Conservation (phyloP, 805 yeast genomes). For the Candida cerambycidarum region DNA sequence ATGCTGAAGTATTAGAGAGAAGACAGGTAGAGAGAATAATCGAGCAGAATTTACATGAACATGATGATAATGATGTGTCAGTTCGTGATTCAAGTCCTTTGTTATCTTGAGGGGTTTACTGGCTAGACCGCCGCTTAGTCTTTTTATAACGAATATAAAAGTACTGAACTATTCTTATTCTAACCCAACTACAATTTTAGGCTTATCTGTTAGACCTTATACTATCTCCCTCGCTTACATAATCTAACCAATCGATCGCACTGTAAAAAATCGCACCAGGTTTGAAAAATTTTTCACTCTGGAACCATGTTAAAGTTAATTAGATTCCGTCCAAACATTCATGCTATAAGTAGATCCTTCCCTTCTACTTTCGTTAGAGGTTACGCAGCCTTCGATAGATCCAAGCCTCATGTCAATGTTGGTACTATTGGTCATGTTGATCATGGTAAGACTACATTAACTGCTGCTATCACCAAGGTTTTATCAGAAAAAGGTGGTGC, state of each 20-base stretch:
- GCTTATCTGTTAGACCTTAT: too few relatives aligned
- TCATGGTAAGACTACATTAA: slow-evolving; percentile 97
- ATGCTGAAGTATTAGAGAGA: slow-evolving; percentile 23
- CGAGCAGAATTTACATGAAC: slow-evolving; percentile 22
- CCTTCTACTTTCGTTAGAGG: slow-evolving; percentile 22
- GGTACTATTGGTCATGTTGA: slow-evolving; percentile 99
- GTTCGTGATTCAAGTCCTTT: slow-evolving; percentile 2
- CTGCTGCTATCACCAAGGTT: slow-evolving; percentile 98
- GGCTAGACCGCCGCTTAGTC: too few relatives aligned
- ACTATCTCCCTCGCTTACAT: too few relatives aligned
- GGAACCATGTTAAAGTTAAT: slow-evolving; percentile 2
- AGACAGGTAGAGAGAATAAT: slow-evolving; percentile 29
- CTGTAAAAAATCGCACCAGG: slow-evolving; percentile 3
- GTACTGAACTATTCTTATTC: not conserved
- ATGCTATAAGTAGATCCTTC: not conserved
- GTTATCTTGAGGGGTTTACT: too few relatives aligned
- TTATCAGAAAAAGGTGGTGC: slow-evolving; percentile 89
- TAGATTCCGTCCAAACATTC: slow-evolving; percentile 5
- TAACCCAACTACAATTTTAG: too few relatives aligned
- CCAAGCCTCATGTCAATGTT: slow-evolving; percentile 93
- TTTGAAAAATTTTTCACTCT: slow-evolving; percentile 11
- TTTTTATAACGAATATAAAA: not conserved
- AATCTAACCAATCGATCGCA: slow-evolving; percentile 2
- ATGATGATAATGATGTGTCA: not conserved
- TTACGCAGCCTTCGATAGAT: slow-evolving; percentile 83